phyloP scores from a whole-genome alignment of 164 flowering plant genomes.

The Tetracentron sinense region DNA sequence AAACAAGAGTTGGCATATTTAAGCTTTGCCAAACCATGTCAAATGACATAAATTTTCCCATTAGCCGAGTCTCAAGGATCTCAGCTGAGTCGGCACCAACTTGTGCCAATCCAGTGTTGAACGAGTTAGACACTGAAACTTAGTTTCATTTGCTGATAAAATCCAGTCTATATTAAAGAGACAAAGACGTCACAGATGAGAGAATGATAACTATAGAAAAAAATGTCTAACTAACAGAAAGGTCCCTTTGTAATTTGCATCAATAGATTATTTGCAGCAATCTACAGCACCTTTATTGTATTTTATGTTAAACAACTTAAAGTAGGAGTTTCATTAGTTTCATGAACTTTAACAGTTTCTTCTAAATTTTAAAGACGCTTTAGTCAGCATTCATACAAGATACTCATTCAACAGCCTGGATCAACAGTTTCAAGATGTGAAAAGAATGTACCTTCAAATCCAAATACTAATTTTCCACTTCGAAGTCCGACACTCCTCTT shows the following conservation, averaged over 20 bases:
- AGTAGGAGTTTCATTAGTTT: too few relatives aligned
- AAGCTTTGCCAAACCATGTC: neutral
- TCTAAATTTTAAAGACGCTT: neutral
- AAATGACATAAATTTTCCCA: neutral
- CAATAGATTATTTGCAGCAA: neutral
- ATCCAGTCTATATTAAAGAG: neutral
- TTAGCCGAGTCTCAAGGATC: neutral
- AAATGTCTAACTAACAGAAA: too few relatives aligned
- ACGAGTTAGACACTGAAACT: neutral
- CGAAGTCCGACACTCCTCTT: conserved; percentile 63
- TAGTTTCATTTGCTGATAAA: neutral
- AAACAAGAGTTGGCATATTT: too few relatives aligned
- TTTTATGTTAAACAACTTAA: too few relatives aligned
- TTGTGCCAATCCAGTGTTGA: neutral
- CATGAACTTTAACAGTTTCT: neutral
- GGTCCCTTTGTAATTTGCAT: neutral
- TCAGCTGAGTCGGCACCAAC: neutral
- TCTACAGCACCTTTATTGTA: neutral
- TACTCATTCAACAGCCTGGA: neutral
- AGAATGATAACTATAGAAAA: neutral
- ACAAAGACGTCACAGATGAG: neutral
- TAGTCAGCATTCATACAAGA: neutral
- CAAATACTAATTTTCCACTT: conserved; percentile 74
- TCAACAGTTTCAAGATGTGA: neutral
- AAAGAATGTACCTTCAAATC: conserved; percentile 65